Evolutionary conservation across 2,329 filamentous ascomycete genomes (phyloP).

Genomic region (Fusarium oligoseptatum): DNA sequence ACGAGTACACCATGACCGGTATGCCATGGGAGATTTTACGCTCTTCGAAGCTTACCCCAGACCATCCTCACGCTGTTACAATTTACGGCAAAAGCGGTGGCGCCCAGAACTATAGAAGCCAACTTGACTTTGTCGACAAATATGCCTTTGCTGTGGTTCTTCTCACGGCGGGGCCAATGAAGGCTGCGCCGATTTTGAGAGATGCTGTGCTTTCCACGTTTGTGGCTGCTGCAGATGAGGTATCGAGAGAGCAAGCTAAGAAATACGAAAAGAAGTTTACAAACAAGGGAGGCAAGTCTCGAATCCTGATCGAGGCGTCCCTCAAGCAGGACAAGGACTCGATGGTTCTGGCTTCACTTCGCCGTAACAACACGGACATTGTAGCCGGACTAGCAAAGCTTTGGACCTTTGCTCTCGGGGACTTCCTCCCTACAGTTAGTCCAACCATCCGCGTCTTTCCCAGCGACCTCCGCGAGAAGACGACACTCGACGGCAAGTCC

Average conservation of each 20-base stretch:
- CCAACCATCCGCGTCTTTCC: slow-evolving; percentile 46
- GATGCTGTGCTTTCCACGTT: slow-evolving; percentile 47
- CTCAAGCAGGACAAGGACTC: slow-evolving; percentile 46
- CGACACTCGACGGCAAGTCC: slow-evolving; percentile 21
- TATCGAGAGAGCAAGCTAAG: slow-evolving; percentile 44
- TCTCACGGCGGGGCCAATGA: slow-evolving; percentile 49
- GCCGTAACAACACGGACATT: slow-evolving; percentile 41
- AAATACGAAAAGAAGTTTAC: slow-evolving; percentile 34
- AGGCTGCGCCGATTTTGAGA: slow-evolving; percentile 44
- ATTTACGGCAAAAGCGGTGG: slow-evolving; percentile 53
- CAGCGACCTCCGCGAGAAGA: slow-evolving; percentile 24
- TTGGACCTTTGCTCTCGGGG: slow-evolving; percentile 43
- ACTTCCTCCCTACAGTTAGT: slow-evolving; percentile 35
- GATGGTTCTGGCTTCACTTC: slow-evolving; percentile 39
- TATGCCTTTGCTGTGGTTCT: slow-evolving; percentile 51
- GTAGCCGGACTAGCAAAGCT: slow-evolving; percentile 34
- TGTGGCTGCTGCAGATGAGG: slow-evolving; percentile 47
- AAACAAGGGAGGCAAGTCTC: background rate
- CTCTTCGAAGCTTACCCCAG: slow-evolving; percentile 40
- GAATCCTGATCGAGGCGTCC: slow-evolving; percentile 20
- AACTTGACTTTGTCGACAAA: slow-evolving; percentile 52
- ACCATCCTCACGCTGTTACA: slow-evolving; percentile 49
- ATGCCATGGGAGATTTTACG: slow-evolving; percentile 56
- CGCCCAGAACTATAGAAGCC: slow-evolving; percentile 52
- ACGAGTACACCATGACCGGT: slow-evolving; percentile 49